Conservation (phyloP, 2,329 filamentous ascomycete species). For the Didymella pinodella region DNA sequence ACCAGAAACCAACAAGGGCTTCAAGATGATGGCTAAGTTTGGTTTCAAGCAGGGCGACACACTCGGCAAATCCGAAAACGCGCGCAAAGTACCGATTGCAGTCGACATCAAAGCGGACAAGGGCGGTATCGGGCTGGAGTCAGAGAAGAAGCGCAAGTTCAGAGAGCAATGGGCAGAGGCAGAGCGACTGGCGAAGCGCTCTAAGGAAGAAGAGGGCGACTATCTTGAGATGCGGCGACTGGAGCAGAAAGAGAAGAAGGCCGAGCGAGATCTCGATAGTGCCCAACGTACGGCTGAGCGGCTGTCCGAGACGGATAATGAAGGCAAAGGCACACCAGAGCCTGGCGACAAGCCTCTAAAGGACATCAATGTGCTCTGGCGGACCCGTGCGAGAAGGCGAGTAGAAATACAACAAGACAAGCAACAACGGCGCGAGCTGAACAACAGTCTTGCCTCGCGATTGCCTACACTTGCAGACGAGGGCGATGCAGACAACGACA, state of each 20-base stretch:
- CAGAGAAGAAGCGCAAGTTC: constrained; percentile 79
- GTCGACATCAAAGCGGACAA: constrained; percentile 80
- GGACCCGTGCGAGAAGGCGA: constrained; percentile 74
- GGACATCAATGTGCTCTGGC: constrained; percentile 79
- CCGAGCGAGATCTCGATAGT: constrained; percentile 74
- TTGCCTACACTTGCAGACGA: constrained; percentile 68
- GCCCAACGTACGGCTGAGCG: constrained; percentile 85
- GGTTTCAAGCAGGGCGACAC: constrained; percentile 81
- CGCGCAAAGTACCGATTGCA: constrained; percentile 74
- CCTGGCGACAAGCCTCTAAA: constrained; percentile 63
- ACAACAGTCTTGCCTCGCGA: constrained; percentile 50
- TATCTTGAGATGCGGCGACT: constrained; percentile 46
- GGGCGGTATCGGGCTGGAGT: constrained; percentile 83
- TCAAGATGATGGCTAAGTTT: constrained; percentile 97
- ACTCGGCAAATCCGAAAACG: constrained; percentile 69
- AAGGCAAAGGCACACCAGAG: constrained; percentile 33
- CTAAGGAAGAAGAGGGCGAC: constrained; percentile 57
- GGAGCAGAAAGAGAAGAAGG: constrained; percentile 47
- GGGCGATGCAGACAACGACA: constrained; percentile 76
- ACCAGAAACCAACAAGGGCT: constrained; percentile 78
- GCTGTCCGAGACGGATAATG: constrained; percentile 61
- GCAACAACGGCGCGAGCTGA: constrained; percentile 39
- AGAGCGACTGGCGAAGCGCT: constrained; percentile 44
- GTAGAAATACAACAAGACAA: constrained; percentile 73
- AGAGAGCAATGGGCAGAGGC: constrained; percentile 49